Percentiles rank a stretch among this genome's conserved stretches.
These are phyloP conservation scores for Amaranthus tricolor DNA, from an alignment of 179 eudicot genomes.

Conservation along the genomic window DNA sequence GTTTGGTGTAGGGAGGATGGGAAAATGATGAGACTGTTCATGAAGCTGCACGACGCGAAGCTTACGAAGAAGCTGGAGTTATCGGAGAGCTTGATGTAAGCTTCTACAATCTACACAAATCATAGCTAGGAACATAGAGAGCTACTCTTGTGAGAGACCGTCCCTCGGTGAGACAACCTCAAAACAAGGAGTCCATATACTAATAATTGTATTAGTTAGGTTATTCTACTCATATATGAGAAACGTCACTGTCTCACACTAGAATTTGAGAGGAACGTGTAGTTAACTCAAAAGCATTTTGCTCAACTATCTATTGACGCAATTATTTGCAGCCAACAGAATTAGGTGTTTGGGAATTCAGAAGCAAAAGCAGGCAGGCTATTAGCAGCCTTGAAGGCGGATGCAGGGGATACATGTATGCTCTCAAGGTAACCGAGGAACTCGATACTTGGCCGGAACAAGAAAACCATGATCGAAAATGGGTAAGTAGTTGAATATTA, in stretches of 20 bases:
- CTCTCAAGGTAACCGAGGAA: conserved; percentile 51
- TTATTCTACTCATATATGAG: too few relatives aligned
- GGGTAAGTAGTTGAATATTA: conserved; percentile 32
- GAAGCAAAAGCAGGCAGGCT: conserved; percentile 52
- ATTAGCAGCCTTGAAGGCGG: conserved; percentile 41
- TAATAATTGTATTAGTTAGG: too few relatives aligned
- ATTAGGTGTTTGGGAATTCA: conserved; percentile 54
- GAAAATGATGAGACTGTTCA: conserved; percentile 51
- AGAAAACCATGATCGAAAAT: conserved; percentile 39
- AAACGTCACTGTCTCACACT: too few relatives aligned
- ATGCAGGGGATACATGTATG: conserved; percentile 52
- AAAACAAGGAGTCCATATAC: too few relatives aligned
- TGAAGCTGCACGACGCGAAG: conserved; percentile 59
- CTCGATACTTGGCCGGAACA: conserved; percentile 56
- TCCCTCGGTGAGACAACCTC: too few relatives aligned
- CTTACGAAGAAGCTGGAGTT: conserved; percentile 60
- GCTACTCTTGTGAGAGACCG: too few relatives aligned
- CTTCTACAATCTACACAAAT: not conserved
- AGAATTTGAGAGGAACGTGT: too few relatives aligned
- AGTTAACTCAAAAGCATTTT: not conserved
- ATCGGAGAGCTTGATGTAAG: conserved; percentile 46
- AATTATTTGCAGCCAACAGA: conserved; percentile 21
- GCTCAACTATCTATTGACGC: not conserved
- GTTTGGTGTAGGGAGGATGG: conserved; percentile 47
- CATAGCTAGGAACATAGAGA: too few relatives aligned